Base-by-base conservation (phyloP, 441 rosid genomes). In the Jatropha podagrica region DNA sequence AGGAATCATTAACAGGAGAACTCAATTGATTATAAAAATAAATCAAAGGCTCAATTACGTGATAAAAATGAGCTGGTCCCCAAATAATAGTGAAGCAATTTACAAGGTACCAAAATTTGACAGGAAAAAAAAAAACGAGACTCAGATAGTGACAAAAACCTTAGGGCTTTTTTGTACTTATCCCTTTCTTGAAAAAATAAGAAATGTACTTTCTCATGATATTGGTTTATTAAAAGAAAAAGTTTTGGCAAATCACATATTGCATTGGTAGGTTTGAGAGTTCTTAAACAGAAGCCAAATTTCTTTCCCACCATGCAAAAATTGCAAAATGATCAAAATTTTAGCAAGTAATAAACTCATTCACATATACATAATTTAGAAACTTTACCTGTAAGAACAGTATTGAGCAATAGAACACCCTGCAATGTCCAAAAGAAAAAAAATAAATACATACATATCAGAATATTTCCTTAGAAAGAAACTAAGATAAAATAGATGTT, bases 381-480 rank as follows among this genome's bases (percentile, higher is more conserved):
- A 76, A 68, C 18, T 74, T 79, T 77, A 92, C 99, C 98, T 69
- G 98, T 91, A 78, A 95, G 97, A 82, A 93, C 97, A 81, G 95
- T 78, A 66, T 95, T 95, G 65, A 96, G 93, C 88, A 96, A 81
- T 67, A 96, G 83, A 74, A 93, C 94, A 77, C 98, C 98, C 98
- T 91, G 78, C 76, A 80, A 77, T 67, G 32, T 37, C 42, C 18
- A 4, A 37, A 65, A 66, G 20, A 14, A 64, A 42, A 26, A 74
- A 83, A 70, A 69, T 6, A 51, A 59, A 61, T 12, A 61, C 27
- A 27, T 17, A 51, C 18, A 64, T 48, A 60, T 44, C 66, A 67
- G 72, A 20, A 78, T 26, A 65, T 62, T 73, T 55, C 65, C 73
- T 26, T 18, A 49, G 64, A 32, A 64, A 17, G 32, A 72, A 20